Evolutionary conservation across 495 filamentous ascomycete genomes (phyloP).

Genomic region (Neurospora sp.): DNA sequence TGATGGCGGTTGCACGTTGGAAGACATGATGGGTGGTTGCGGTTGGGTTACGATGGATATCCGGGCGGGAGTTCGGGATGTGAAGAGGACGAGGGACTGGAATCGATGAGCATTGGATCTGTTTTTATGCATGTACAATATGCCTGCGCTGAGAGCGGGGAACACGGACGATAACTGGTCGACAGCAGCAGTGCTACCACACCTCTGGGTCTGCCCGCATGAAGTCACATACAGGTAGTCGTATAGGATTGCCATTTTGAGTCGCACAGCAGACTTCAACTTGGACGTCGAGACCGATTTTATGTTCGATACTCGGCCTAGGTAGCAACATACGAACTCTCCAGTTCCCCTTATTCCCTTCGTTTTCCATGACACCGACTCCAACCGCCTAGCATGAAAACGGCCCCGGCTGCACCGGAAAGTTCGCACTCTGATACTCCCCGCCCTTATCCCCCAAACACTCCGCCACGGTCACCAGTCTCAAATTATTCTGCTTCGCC

Average conservation of each 20-base stretch:
- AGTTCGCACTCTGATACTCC: constrained; percentile 34
- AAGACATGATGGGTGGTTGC: background rate
- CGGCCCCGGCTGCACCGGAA: constrained; percentile 16
- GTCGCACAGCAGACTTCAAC: background rate
- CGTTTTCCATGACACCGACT: background rate
- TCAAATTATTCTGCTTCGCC: constrained; percentile 40
- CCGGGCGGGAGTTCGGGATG: background rate
- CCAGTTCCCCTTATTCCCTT: background rate
- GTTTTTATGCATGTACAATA: too few relatives aligned
- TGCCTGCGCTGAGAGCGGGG: too few relatives aligned
- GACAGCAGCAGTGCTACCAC: background rate
- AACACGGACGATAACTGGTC: background rate
- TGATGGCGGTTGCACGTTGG: too few relatives aligned
- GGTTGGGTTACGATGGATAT: background rate
- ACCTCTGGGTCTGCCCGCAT: background rate
- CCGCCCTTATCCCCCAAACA: constrained; percentile 38
- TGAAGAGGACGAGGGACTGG: background rate
- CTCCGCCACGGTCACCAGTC: constrained; percentile 46
- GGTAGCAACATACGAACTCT: background rate
- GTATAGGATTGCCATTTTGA: background rate
- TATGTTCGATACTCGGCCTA: background rate
- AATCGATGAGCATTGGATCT: background rate
- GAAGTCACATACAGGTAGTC: background rate
- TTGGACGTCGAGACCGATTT: background rate
- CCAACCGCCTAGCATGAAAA: constrained; percentile 11